Percentiles rank a stretch among this genome's conserved stretches.
Evolutionary conservation across 345 rosid species (phyloP).

Genomic region (Salix exigua): DNA sequence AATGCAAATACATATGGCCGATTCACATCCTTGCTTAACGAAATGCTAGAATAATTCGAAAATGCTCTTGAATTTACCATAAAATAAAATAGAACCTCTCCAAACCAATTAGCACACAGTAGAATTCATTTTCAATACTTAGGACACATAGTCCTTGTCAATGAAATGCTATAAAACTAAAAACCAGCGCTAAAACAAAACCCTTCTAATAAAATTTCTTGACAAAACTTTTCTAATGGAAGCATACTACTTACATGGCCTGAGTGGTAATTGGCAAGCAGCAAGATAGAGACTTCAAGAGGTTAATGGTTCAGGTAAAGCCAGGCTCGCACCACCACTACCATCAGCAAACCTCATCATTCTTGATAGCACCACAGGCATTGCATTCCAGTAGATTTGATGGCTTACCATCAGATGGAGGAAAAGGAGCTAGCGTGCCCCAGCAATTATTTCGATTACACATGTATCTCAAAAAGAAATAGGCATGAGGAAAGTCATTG

Average conservation of each 20-base stretch:
- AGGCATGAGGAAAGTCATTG: constrained; percentile 68
- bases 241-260: not conserved
- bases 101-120: too few species aligned
- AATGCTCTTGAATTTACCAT: too few species aligned
- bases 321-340: constrained; percentile 11
- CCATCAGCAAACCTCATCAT: constrained; percentile 35
- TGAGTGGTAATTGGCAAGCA: not conserved
- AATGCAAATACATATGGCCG: too few species aligned
- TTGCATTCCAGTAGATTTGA: constrained; percentile 73
- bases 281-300: not conserved
- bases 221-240: not conserved
- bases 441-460: constrained; percentile 60
- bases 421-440: constrained; percentile 79
- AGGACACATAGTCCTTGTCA: too few species aligned
- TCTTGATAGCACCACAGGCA: constrained; percentile 67
- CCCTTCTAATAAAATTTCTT: too few species aligned
- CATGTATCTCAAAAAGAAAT: constrained; percentile 76
- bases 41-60: too few species aligned
- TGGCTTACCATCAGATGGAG: constrained; percentile 31
- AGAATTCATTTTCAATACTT: too few species aligned
- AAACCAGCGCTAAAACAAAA: too few species aligned
- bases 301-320: constrained; percentile 19
- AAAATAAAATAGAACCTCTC: too few species aligned
- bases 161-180: too few species aligned
- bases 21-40: too few species aligned